These are phyloP conservation scores for Chloranthus sessilifolius DNA, from an alignment of 164 flowering plant species.

Conservation along the genomic window DNA sequence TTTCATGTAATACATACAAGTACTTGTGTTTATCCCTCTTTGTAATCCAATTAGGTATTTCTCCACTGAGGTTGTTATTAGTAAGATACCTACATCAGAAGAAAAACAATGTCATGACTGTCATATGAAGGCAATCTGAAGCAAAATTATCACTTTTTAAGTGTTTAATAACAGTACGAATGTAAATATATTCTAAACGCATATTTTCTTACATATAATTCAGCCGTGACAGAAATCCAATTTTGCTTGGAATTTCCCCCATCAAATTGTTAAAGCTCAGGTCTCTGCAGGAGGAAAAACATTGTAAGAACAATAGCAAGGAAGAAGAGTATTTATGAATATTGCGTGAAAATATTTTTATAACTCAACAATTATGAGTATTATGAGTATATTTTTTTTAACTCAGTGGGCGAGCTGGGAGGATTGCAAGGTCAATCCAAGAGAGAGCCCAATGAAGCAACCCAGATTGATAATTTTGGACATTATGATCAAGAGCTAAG, in stretches of 20 bases:
- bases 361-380: too few species aligned
- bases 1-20: conserved; percentile 38
- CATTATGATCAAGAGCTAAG: too few species aligned
- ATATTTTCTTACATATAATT: not conserved
- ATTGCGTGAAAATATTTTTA: too few species aligned
- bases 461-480: too few species aligned
- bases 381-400: too few species aligned
- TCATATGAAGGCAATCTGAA: not conserved
- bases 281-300: not conserved
- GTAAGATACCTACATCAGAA: conserved; percentile 5
- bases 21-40: not conserved
- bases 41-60: not conserved
- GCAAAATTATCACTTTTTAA: not conserved
- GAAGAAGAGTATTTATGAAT: too few species aligned
- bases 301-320: conserved; percentile 3
- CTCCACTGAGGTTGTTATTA: conserved; percentile 6
- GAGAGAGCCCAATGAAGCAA: too few species aligned
- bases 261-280: conserved; percentile 5
- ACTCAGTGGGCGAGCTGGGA: too few species aligned
- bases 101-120: not conserved
- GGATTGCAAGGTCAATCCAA: too few species aligned
- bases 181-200: not conserved
- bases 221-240: not conserved
- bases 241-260: not conserved
- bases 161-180: too few species aligned